Percentiles rank a stretch among this genome's conserved stretches.
Conservation (phyloP, 2,329 filamentous ascomycete genomes). For the Colletotrichum spinosum region DNA sequence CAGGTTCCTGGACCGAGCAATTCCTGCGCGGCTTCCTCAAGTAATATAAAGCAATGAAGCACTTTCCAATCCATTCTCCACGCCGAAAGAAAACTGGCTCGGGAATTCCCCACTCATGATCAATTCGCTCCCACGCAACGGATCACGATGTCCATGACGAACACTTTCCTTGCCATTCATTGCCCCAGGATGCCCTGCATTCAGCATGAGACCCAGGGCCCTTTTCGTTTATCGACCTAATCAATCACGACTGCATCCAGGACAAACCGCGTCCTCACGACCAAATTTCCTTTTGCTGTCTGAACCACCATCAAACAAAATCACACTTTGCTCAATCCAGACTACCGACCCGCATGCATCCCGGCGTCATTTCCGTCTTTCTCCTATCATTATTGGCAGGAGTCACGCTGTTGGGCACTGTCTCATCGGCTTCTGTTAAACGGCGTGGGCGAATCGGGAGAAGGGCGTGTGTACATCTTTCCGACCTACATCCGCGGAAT, state of each 20-base stretch:
- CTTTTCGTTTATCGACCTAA: conserved; percentile 32
- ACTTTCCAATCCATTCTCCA: conserved; percentile 32
- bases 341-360: conserved; percentile 1
- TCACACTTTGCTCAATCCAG: background rate
- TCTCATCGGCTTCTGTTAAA: background rate
- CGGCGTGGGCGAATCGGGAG: conserved; percentile 10
- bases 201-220: conserved; percentile 15
- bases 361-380: conserved; percentile 9
- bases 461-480: no score
- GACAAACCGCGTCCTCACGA: conserved; percentile 29
- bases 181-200: conserved; percentile 29
- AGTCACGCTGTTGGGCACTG: background rate
- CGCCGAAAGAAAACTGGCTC: conserved; percentile 16
- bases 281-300: conserved; percentile 21
- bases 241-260: conserved; percentile 35
- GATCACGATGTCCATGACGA: conserved; percentile 39
- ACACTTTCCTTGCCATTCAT: conserved; percentile 33
- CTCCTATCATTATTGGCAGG: background rate
- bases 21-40: conserved; percentile 22
- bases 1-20: conserved; percentile 4
- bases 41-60: conserved; percentile 33
- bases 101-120: conserved; percentile 34
- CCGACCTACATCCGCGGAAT: no score
- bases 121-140: conserved; percentile 37
- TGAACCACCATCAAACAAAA: conserved; percentile 15